Evolutionary conservation across 1,139 yeast genomes (phyloP).

Genomic region (Blastobotrys apis): DNA sequence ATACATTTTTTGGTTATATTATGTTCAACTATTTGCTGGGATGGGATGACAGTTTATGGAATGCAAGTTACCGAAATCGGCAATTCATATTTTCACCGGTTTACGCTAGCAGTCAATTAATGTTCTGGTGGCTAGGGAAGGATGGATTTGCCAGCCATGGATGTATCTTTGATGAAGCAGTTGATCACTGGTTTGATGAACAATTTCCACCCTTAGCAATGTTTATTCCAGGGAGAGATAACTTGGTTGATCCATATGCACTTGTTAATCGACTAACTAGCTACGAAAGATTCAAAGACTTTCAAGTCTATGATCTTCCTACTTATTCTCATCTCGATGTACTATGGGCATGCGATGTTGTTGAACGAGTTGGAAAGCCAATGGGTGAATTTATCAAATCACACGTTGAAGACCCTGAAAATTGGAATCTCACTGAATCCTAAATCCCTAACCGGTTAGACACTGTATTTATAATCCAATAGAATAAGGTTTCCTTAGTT

Average conservation of each 20-base stretch:
- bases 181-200: conserved; percentile 53
- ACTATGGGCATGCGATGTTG: conserved; percentile 79
- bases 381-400: conserved; percentile 36
- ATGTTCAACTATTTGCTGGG: conserved; percentile 82
- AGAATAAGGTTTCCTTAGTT: too few species aligned
- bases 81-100: conserved; percentile 87
- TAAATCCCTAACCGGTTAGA: neutral
- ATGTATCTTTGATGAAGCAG: conserved; percentile 48
- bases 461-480: too few species aligned
- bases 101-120: conserved; percentile 68
- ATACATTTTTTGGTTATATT: conserved; percentile 61
- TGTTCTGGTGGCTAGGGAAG: conserved; percentile 83
- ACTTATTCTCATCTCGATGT: conserved; percentile 86
- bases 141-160: conserved; percentile 51
- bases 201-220: conserved; percentile 53
- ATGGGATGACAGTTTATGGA: conserved; percentile 83
- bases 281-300: conserved; percentile 41
- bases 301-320: conserved; percentile 31
- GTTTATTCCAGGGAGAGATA: conserved; percentile 60
- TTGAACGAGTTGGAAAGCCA: conserved; percentile 46
- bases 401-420: conserved; percentile 19
- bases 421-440: conserved; percentile 11
- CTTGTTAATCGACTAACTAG: conserved; percentile 47
- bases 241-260: conserved; percentile 60
- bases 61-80: conserved; percentile 56